phyloP scores from a whole-genome alignment of 2,329 filamentous ascomycete species.

The Myriosclerotinia scirpicola region DNA sequence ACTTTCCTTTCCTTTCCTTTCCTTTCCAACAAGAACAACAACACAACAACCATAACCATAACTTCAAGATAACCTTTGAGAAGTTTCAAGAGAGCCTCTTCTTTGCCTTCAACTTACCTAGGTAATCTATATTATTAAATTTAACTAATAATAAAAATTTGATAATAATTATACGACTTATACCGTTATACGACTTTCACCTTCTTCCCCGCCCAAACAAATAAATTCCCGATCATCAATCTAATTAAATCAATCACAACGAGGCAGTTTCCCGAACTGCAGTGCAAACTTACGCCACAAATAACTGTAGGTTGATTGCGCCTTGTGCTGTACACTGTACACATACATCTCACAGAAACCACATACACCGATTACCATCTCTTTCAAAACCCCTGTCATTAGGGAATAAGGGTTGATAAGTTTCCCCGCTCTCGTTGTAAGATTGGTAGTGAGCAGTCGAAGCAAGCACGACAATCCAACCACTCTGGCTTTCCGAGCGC shows the following conservation, averaged over 20 bases:
- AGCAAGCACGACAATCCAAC: conserved; percentile 24
- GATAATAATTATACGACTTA: conserved; percentile 4
- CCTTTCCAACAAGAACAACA: not conserved
- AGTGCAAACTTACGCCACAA: conserved; percentile 21
- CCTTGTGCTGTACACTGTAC: conserved; percentile 11
- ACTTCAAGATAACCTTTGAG: not conserved
- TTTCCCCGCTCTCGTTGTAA: conserved; percentile 15
- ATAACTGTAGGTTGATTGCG: conserved; percentile 17
- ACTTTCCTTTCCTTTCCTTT: not conserved
- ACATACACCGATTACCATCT: conserved; percentile 13
- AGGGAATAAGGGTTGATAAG: not conserved
- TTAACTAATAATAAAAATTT: not conserved
- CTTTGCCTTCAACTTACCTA: not conserved
- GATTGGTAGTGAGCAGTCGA: not conserved
- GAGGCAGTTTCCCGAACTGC: conserved; percentile 16
- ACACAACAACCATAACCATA: not conserved
- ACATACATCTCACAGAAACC: conserved; percentile 18
- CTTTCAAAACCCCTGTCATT: not conserved
- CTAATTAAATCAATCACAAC: not conserved
- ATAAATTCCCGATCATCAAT: conserved; percentile 15
- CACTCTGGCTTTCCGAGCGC: conserved; percentile 57
- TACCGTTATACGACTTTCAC: not conserved
- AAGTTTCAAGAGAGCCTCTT: not conserved
- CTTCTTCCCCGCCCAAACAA: conserved; percentile 2
- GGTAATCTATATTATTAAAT: not conserved